phyloP scores from a whole-genome alignment of 257 asterid genomes.

The Capsicum baccatum region DNA sequence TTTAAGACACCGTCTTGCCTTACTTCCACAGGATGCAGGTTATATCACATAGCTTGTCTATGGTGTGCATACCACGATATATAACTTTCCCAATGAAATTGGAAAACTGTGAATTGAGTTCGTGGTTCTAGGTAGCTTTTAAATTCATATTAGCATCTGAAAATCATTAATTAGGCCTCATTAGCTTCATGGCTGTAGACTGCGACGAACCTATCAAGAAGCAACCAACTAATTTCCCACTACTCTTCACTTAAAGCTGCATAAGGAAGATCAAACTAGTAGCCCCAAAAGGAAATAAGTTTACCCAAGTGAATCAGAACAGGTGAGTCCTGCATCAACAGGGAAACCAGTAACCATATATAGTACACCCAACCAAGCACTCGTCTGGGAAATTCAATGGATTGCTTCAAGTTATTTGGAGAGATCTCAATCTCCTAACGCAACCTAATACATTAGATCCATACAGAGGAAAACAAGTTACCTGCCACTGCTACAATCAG shows the following conservation, averaged over 20 bases:
- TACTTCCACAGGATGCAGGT: not conserved
- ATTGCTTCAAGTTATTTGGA: not conserved
- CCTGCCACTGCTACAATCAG: slow-evolving; percentile 31
- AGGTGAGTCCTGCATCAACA: slow-evolving; percentile 14
- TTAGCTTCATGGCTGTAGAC: not conserved
- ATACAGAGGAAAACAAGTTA: slow-evolving; percentile 23
- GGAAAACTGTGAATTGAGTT: not conserved
- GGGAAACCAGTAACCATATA: not conserved
- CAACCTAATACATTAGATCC: not conserved
- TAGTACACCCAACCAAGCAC: not conserved
- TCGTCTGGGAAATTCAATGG: not conserved
- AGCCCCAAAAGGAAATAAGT: not conserved
- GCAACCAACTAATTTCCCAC: not conserved
- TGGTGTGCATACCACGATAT: slow-evolving; percentile 7
- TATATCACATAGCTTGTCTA: not conserved
- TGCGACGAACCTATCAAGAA: not conserved
- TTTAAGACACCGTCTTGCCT: not conserved
- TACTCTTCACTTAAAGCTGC: slow-evolving; percentile 14
- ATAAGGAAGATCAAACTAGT: not conserved
- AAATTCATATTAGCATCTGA: slow-evolving; percentile 1
- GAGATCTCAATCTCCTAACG: not conserved
- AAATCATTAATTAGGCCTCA: slow-evolving; percentile 5
- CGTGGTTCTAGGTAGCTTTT: not conserved
- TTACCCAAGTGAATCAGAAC: slow-evolving; percentile 18
- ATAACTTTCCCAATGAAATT: not conserved